A percentile compares a stretch with the other conserved stretches of the same genome.
These are phyloP conservation scores for Phytophthora europaea DNA, from an alignment of 352 stramenopile species.

Conservation along the genomic window DNA sequence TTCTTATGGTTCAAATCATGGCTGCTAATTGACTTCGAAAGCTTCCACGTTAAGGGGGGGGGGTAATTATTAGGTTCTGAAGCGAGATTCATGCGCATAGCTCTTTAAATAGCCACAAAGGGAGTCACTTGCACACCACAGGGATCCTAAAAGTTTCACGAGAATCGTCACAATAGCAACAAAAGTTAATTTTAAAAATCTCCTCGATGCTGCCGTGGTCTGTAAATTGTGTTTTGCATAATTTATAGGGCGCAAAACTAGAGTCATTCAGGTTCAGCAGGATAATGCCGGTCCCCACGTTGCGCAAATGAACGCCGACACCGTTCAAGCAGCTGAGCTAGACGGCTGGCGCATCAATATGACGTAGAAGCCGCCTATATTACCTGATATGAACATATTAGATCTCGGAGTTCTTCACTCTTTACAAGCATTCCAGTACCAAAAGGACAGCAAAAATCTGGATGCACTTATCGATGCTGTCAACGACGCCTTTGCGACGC, in stretches of 20 bases:
- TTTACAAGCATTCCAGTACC: neutral
- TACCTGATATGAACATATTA: neutral
- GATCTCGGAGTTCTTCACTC: neutral
- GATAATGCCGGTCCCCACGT: constrained; percentile 19
- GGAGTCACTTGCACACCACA: too few species aligned
- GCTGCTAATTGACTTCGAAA: too few species aligned
- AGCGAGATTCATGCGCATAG: too few species aligned
- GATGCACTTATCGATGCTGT: neutral
- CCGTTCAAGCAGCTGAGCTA: neutral
- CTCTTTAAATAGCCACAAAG: too few species aligned
- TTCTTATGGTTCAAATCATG: too few species aligned
- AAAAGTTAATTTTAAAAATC: too few species aligned
- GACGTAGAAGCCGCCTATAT: neutral
- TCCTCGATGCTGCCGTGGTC: too few species aligned
- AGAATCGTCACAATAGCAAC: too few species aligned
- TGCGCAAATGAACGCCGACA: constrained; percentile 3
- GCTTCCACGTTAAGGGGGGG: too few species aligned
- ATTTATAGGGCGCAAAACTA: too few species aligned
- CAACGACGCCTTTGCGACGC: neutral
- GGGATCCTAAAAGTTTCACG: too few species aligned
- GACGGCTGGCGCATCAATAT: neutral
- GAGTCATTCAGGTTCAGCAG: constrained; percentile 15
- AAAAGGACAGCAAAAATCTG: neutral
- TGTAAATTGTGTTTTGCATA: neutral
- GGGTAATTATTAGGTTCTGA: too few species aligned